phyloP scores from a whole-genome alignment of 345 rosid genomes.

The Heritiera fomes region DNA sequence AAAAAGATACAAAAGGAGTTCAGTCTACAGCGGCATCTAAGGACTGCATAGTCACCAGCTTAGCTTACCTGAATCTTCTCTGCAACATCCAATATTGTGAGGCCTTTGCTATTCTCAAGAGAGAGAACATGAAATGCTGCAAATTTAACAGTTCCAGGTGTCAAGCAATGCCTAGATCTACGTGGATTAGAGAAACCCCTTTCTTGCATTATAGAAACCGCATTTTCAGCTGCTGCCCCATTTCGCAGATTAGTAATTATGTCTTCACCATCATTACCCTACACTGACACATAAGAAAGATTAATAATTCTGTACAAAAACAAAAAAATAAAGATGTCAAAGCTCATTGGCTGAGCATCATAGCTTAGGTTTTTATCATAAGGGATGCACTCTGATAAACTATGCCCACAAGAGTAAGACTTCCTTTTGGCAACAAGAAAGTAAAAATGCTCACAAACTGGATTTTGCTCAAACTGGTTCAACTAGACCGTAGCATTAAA shows the following conservation, averaged over 20 bases:
- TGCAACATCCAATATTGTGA: constrained; percentile 82
- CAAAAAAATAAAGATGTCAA: background rate
- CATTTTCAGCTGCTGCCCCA: constrained; percentile 84
- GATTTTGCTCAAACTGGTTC: background rate
- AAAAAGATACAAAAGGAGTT: background rate
- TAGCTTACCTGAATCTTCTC: constrained; percentile 82
- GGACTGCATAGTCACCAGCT: background rate
- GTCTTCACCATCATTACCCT: constrained; percentile 72
- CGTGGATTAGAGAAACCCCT: constrained; percentile 69
- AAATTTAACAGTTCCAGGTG: constrained; percentile 94
- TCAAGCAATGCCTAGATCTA: constrained; percentile 89
- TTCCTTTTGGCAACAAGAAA: background rate
- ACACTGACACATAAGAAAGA: constrained; percentile 20
- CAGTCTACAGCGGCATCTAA: background rate
- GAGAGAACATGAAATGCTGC: constrained; percentile 92
- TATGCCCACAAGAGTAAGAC: background rate
- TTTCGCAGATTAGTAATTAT: constrained; percentile 66
- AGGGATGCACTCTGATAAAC: background rate
- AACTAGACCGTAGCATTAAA: background rate
- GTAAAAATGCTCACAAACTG: background rate
- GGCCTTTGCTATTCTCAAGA: constrained; percentile 72
- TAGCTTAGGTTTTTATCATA: background rate
- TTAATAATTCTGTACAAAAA: background rate
- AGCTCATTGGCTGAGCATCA: background rate
- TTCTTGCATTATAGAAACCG: constrained; percentile 85